phyloP scores from a whole-genome alignment of 495 filamentous ascomycete genomes.

The Hyaloscypha finlandica region DNA sequence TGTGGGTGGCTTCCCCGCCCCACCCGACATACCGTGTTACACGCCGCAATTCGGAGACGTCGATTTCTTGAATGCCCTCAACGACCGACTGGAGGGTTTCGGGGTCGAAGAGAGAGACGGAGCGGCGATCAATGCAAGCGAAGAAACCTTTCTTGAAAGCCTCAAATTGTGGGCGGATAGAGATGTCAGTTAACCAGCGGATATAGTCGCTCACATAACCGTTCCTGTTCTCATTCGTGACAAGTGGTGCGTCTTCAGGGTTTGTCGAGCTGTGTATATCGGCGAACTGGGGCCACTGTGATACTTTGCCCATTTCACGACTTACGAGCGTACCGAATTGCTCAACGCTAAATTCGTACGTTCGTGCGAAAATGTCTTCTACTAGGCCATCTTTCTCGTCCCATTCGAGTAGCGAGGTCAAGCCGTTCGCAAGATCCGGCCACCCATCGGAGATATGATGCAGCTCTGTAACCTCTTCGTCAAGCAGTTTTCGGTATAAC shows the following conservation, averaged over 20 bases:
- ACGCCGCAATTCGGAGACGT: slow-evolving; percentile 67
- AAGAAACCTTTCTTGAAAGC: slow-evolving; percentile 85
- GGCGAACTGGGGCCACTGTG: slow-evolving; percentile 32
- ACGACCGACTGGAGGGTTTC: slow-evolving; percentile 71
- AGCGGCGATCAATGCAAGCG: slow-evolving; percentile 67
- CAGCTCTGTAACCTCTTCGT: slow-evolving; percentile 61
- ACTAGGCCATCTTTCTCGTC: slow-evolving; percentile 71
- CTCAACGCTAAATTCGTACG: slow-evolving; percentile 83
- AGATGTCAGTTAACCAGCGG: slow-evolving; percentile 76
- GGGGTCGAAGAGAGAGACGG: slow-evolving; percentile 70
- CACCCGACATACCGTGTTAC: slow-evolving; percentile 80
- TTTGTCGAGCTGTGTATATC: slow-evolving; percentile 13
- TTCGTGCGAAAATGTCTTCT: slow-evolving; percentile 74
- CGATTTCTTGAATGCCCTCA: slow-evolving; percentile 79
- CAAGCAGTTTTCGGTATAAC: slow-evolving; percentile 80
- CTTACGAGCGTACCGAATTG: slow-evolving; percentile 58
- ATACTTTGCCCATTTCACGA: slow-evolving; percentile 44
- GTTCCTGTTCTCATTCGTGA: slow-evolving; percentile 76
- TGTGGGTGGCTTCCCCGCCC: slow-evolving; percentile 54
- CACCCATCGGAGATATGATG: slow-evolving; percentile 85
- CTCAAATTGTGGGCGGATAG: slow-evolving; percentile 72
- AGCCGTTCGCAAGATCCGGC: slow-evolving; percentile 73
- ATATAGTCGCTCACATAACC: slow-evolving; percentile 88
- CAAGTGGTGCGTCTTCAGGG: slow-evolving; percentile 53
- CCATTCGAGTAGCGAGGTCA: slow-evolving; percentile 73